phyloP scores from a whole-genome alignment of 1,284 basidiomycete genomes.

The Phellinidium pouzarii region DNA sequence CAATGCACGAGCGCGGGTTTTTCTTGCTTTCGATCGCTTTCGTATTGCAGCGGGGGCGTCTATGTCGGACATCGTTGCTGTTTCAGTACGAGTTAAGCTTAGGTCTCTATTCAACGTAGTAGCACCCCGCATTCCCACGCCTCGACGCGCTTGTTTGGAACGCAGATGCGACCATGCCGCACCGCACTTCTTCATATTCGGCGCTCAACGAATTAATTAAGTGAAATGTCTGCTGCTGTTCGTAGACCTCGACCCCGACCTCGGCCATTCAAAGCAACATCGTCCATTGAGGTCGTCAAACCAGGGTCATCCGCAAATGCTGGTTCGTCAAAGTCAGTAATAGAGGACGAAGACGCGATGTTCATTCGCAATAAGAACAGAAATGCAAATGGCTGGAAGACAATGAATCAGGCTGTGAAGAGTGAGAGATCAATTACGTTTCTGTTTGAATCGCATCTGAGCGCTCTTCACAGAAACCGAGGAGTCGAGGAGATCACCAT shows the following conservation, averaged over 20 bases:
- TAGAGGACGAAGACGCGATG: constrained; percentile 52
- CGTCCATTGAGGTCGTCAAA: constrained; percentile 19
- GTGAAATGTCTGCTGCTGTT: constrained; percentile 34
- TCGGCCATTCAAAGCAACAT: constrained; percentile 30
- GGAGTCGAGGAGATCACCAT: neutral
- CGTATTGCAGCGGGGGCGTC: constrained; percentile 5
- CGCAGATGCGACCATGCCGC: constrained; percentile 8
- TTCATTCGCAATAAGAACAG: constrained; percentile 58
- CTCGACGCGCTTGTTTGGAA: neutral
- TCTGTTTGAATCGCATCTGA: neutral
- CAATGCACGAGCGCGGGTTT: constrained; percentile 13
- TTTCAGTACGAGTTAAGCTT: neutral
- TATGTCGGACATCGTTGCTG: neutral
- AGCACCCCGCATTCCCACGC: neutral
- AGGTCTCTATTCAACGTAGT: too few species aligned
- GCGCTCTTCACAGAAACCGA: neutral
- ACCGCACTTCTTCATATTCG: constrained; percentile 22
- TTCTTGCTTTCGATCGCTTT: constrained; percentile 24
- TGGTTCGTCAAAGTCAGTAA: constrained; percentile 21
- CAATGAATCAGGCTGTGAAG: constrained; percentile 44
- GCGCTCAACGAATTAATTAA: too few species aligned
- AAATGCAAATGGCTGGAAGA: constrained; percentile 48
- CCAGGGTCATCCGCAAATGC: constrained; percentile 9
- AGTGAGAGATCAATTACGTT: constrained; percentile 31
- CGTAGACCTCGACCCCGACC: constrained; percentile 48